Conservation (phyloP, 352 stramenopile genomes). For the Phytophthora foliorum region DNA sequence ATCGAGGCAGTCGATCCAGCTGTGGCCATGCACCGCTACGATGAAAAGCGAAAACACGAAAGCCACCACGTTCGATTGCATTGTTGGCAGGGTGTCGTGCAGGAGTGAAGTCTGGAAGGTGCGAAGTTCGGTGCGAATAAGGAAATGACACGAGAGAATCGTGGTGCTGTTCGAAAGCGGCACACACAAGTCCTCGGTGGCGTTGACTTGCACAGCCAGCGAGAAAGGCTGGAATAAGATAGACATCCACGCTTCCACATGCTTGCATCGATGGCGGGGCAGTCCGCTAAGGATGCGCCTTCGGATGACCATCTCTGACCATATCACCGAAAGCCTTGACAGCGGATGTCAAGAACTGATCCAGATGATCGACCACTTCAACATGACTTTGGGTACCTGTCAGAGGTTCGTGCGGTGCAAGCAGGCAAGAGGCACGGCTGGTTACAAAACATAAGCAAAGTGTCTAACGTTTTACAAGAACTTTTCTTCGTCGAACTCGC, state of each 20-base stretch:
- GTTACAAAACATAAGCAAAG: conserved; percentile 30
- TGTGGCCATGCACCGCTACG: conserved; percentile 43
- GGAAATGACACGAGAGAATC: conserved; percentile 15
- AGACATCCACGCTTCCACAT: conserved; percentile 16
- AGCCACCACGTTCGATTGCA: conserved; percentile 16
- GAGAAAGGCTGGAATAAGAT: conserved; percentile 44
- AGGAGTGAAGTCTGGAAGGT: conserved; percentile 19
- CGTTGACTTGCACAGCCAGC: conserved; percentile 4
- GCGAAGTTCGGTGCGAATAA: conserved; percentile 16
- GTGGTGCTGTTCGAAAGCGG: conserved; percentile 16
- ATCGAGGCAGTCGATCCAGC: conserved; percentile 83
- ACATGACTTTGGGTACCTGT: conserved; percentile 7
- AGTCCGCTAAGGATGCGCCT: conserved; percentile 2
- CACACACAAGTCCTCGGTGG: conserved; percentile 15
- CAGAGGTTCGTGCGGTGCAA: neutral
- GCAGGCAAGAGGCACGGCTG: conserved; percentile 12
- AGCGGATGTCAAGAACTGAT: conserved; percentile 7
- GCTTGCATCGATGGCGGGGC: conserved; percentile 5
- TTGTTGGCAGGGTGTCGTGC: conserved; percentile 4
- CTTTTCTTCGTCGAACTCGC: conserved; percentile 39
- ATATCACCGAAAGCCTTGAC: conserved; percentile 3
- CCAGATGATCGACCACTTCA: conserved; percentile 1
- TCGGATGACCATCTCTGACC: conserved; percentile 8
- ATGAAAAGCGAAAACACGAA: conserved; percentile 30
- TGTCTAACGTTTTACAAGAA: conserved; percentile 46